phyloP scores from a whole-genome alignment of 2,329 filamentous ascomycete genomes.

The Colletotrichum nymphaeae region DNA sequence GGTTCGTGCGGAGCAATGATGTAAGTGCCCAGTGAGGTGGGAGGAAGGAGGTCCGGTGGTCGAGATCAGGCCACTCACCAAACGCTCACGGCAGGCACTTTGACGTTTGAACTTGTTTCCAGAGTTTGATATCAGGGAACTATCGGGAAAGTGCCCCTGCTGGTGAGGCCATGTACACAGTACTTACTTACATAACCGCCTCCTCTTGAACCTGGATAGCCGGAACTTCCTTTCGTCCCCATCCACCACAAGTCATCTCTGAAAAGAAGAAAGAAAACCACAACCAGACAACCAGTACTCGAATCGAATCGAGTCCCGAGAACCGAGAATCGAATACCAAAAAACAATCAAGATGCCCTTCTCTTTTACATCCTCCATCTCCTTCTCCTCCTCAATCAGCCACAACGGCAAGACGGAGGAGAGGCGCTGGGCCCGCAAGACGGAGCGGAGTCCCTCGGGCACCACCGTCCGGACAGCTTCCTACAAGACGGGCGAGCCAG shows the following conservation, averaged over 20 bases:
- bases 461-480: conserved; percentile 20
- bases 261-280: neutral
- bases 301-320: neutral
- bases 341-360: neutral
- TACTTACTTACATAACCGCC: too few species aligned
- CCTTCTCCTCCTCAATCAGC: conserved; percentile 23
- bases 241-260: neutral
- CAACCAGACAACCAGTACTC: too few species aligned
- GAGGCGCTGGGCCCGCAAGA: conserved; percentile 21
- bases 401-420: conserved; percentile 23
- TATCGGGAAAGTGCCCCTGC: too few species aligned
- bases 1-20: neutral
- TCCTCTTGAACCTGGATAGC: too few species aligned
- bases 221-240: neutral
- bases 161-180: too few species aligned
- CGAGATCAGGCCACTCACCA: too few species aligned
- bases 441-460: neutral
- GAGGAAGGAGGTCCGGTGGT: too few species aligned
- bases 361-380: conserved; percentile 16
- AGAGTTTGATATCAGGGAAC: neutral
- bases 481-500: conserved; percentile 7
- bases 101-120: neutral
- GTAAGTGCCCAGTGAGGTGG: neutral
- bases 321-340: neutral
- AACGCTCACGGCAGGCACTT: neutral